Percentiles rank a stretch among this genome's conserved stretches.
phyloP scores from a whole-genome alignment of 176 grass and related monocot genomes.

The Aegilops umbellulata region DNA sequence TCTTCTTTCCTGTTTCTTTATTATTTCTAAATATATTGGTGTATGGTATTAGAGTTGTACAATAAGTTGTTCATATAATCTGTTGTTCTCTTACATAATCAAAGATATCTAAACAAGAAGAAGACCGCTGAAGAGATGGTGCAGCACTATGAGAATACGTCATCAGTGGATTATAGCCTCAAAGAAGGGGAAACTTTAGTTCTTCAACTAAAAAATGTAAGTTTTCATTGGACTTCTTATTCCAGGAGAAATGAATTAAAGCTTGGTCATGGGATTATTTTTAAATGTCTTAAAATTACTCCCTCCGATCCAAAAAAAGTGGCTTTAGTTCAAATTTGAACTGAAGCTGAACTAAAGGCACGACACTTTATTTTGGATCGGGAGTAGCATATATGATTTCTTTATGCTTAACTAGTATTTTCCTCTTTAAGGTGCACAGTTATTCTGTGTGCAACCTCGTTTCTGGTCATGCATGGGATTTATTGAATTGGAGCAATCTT shows the following conservation, averaged over 20 bases:
- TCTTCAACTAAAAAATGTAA: slow-evolving; percentile 95
- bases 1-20: not conserved
- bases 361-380: no score
- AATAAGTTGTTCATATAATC: slow-evolving; percentile 21
- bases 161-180: slow-evolving; percentile 93
- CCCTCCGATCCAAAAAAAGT: no score
- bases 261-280: not conserved
- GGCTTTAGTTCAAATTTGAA: no score
- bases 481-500: not conserved
- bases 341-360: no score
- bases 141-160: slow-evolving; percentile 85
- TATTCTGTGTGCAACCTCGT: not conserved
- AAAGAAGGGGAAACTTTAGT: slow-evolving; percentile 99
- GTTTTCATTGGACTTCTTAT: slow-evolving; percentile 3
- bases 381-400: not conserved
- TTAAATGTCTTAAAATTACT: not conserved
- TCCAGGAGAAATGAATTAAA: not conserved
- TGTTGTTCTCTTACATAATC: slow-evolving; percentile 47
- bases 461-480: not conserved
- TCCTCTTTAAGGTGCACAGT: not conserved
- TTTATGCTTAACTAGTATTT: not conserved
- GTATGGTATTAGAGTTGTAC: not conserved
- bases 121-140: slow-evolving; percentile 98
- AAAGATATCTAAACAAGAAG: slow-evolving; percentile 98
- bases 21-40: not conserved